Percentiles rank a stretch among this genome's conserved stretches.
phyloP scores from a whole-genome alignment of 2,329 filamentous ascomycete species.

The Onygenales sp. region DNA sequence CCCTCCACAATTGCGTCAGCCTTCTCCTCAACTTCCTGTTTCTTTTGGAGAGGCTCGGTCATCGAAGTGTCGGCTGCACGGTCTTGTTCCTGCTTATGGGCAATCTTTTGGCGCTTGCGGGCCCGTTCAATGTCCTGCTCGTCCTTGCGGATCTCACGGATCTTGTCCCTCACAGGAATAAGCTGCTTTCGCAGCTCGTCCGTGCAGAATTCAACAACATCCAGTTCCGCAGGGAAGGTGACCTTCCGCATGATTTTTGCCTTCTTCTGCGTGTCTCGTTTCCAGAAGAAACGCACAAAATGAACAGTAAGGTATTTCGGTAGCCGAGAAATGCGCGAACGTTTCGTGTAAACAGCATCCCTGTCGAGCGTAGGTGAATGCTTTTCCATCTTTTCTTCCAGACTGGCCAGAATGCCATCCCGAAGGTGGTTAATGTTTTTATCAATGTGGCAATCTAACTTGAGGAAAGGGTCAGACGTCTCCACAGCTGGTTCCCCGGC shows the following conservation, averaged over 20 bases:
- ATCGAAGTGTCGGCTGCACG: slow-evolving; percentile 25
- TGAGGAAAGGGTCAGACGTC: slow-evolving; percentile 69
- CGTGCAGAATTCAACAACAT: slow-evolving; percentile 90
- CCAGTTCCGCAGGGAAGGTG: slow-evolving; percentile 86
- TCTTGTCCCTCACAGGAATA: slow-evolving; percentile 88
- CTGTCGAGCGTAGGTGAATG: slow-evolving; percentile 65
- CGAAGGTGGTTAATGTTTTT: slow-evolving; percentile 77
- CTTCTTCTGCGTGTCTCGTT: slow-evolving; percentile 90
- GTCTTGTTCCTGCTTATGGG: slow-evolving; percentile 47
- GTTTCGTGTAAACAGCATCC: slow-evolving; percentile 80
- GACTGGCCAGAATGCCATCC: slow-evolving; percentile 72
- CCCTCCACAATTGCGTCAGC: slow-evolving; percentile 56
- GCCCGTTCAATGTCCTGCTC: slow-evolving; percentile 86
- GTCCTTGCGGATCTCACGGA: slow-evolving; percentile 89
- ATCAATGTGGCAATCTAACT: slow-evolving; percentile 93
- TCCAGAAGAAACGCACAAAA: slow-evolving; percentile 98
- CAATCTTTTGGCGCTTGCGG: slow-evolving; percentile 80
- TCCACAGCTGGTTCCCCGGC: slow-evolving; percentile 60
- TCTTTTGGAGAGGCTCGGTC: slow-evolving; percentile 37
- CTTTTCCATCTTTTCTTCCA: slow-evolving; percentile 90
- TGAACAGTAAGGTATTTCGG: slow-evolving; percentile 95
- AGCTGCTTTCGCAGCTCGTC: slow-evolving; percentile 76
- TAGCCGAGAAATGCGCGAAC: slow-evolving; percentile 76
- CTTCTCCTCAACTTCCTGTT: slow-evolving; percentile 40
- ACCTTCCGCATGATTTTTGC: slow-evolving; percentile 99